These are phyloP conservation scores for Chlorella sp. DNA, from an alignment of 139 green algal genomes.

Conservation along the genomic window DNA sequence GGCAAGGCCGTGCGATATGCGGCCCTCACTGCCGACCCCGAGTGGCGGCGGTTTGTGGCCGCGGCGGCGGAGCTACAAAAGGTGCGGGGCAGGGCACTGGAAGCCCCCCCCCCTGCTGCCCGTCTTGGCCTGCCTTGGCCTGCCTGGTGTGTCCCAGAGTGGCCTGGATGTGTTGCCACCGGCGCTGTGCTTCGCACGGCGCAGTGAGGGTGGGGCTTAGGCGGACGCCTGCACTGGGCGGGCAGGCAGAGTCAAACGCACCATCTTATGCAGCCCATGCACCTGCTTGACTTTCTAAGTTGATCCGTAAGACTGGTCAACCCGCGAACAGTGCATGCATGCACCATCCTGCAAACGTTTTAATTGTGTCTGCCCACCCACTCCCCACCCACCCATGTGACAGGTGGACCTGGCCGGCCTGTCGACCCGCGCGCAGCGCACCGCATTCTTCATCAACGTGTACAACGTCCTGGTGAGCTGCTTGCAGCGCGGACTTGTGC, in stretches of 20 bases:
- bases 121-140: not conserved
- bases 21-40: constrained; percentile 57
- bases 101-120: not conserved
- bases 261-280: no score
- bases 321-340: no score
- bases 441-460: constrained; percentile 91
- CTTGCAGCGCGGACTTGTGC: not conserved
- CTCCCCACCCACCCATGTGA: not conserved
- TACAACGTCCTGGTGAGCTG: constrained; percentile 3
- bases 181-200: not conserved
- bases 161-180: not conserved
- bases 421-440: constrained; percentile 57
- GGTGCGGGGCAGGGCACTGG: constrained; percentile 26
- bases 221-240: no score
- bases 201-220: no score
- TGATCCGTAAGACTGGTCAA: no score
- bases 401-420: constrained; percentile 72
- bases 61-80: constrained; percentile 80
- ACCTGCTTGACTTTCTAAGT: no score
- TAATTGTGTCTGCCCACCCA: no score
- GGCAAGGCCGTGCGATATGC: constrained; percentile 77
- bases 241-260: no score
- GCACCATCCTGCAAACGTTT: no score
- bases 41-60: constrained; percentile 69
- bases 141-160: constrained; percentile 1